Evolutionary conservation across 129 eudicot genomes (phyloP), one percentile per base, ranked within the genome.

Genomic region (Pulicaria dysenterica): DNA sequence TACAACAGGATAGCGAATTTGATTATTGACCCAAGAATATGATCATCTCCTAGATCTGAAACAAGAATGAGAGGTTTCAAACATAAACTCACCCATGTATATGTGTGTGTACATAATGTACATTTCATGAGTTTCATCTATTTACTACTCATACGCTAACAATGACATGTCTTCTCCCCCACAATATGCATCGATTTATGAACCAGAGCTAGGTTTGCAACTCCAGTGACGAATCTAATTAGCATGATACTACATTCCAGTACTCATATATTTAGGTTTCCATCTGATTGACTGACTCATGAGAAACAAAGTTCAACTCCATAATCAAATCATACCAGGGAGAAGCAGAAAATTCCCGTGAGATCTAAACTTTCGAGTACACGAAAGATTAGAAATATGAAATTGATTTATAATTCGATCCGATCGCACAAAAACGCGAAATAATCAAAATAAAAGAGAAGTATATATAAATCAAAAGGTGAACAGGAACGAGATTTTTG

Each of bases 211-310:
- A 10, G 11, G 6, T 38, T n/a, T n/a, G 12, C 67, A 60, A 39
- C 67, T 39, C 58, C 13, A 46, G 12, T 24, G 17, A 16, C 19
- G 19, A 7, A 39, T n/a, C 47, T n/a, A 61, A 61, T 13, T 43
- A 40, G 50, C 50, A 46, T 46, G 3, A 46, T 46, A 8, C 3
- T 0, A 3, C 11, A 4, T 46, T 16, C 11, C 67, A 39, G 49
- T 39, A 61, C 10, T 61, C 67, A 16, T 40, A 61, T 61, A 24
- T 61, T 61, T 60, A 60, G n/a, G 72, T 17, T 47, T 46, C 17
- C 34, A 67, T 45, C 13, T 13, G n/a, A 67, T 48, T 37, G 17
- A 45, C 42, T 13, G 5, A 57, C 41, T 59, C 10, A 8, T 11
- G 45, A 39, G n/a, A 10, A 60, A 61, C 24, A 61, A 61, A 38